phyloP scores from a whole-genome alignment of 495 filamentous ascomycete species.

The Aspergillus olivimuriae region DNA sequence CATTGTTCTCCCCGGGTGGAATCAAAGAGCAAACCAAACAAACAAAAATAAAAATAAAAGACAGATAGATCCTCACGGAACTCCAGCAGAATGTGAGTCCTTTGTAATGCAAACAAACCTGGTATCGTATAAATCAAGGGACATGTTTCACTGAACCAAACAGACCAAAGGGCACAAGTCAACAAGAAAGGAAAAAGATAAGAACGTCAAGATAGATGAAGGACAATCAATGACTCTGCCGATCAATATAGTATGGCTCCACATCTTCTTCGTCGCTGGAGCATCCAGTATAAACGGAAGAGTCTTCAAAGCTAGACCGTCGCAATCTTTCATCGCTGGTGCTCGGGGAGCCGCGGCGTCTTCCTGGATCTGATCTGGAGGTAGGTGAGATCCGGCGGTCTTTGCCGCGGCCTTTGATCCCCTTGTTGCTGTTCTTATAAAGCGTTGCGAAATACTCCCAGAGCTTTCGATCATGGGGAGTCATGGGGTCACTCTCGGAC shows the following conservation, averaged over 20 bases:
- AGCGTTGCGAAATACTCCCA: constrained; percentile 81
- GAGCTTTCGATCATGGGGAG: constrained; percentile 65
- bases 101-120: constrained; percentile 9
- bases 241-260: constrained; percentile 26
- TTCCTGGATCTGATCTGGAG: constrained; percentile 16
- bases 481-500: constrained; percentile 54
- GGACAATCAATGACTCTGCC: constrained; percentile 20
- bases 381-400: constrained; percentile 50
- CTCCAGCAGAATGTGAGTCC: too few relatives aligned
- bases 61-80: too few relatives aligned
- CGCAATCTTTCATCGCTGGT: constrained; percentile 23
- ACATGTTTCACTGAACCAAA: constrained; percentile 7
- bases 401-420: constrained; percentile 88
- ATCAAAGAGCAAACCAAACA: too few relatives aligned
- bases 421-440: constrained; percentile 94
- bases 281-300: constrained; percentile 27
- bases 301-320: constrained; percentile 27
- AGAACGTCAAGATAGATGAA: background rate
- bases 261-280: constrained; percentile 32
- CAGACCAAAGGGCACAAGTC: constrained; percentile 7
- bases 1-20: too few relatives aligned
- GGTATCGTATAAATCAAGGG: constrained; percentile 16
- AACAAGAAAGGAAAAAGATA: background rate
- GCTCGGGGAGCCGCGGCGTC: constrained; percentile 17
- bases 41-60: too few relatives aligned